Evolutionary conservation across 2,329 filamentous ascomycete genomes (phyloP).

Genomic region (Hypoxylon sp.): DNA sequence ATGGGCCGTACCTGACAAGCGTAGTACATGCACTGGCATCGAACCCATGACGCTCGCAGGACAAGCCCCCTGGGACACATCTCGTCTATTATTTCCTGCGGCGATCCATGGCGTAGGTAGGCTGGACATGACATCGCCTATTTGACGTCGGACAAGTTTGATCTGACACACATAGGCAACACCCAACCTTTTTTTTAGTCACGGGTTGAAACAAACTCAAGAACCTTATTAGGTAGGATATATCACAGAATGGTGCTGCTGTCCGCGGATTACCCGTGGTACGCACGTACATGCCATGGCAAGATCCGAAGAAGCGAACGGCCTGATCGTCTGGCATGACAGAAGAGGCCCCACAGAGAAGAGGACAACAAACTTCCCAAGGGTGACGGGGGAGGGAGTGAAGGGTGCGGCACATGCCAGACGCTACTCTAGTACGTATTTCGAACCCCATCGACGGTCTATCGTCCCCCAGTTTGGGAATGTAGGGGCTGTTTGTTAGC

Average conservation of each 20-base stretch:
- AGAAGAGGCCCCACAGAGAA: not conserved
- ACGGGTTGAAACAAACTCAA: slow-evolving; percentile 10
- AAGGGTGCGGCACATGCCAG: not conserved
- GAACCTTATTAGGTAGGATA: too few relatives aligned
- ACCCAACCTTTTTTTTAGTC: slow-evolving; percentile 1
- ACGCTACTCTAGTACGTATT: too few relatives aligned
- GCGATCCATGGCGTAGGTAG: not conserved
- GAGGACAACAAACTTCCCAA: not conserved
- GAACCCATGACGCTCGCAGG: slow-evolving; percentile 15
- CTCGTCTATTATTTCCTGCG: slow-evolving; percentile 27
- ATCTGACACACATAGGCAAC: too few relatives aligned
- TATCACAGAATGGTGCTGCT: too few relatives aligned
- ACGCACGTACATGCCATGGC: not conserved
- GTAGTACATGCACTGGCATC: too few relatives aligned
- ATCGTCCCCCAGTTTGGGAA: not conserved
- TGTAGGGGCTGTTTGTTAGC: too few relatives aligned
- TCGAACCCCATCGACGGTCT: too few relatives aligned
- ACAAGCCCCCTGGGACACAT: slow-evolving; percentile 31
- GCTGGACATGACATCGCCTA: too few relatives aligned
- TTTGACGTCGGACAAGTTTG: too few relatives aligned
- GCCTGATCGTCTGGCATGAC: too few relatives aligned
- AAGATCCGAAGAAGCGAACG: not conserved
- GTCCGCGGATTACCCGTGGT: too few relatives aligned
- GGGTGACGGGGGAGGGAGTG: not conserved
- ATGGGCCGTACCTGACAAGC: slow-evolving; percentile 17